Conservation (phyloP, 148 eudicot species). For the Rhododendron henanense region DNA sequence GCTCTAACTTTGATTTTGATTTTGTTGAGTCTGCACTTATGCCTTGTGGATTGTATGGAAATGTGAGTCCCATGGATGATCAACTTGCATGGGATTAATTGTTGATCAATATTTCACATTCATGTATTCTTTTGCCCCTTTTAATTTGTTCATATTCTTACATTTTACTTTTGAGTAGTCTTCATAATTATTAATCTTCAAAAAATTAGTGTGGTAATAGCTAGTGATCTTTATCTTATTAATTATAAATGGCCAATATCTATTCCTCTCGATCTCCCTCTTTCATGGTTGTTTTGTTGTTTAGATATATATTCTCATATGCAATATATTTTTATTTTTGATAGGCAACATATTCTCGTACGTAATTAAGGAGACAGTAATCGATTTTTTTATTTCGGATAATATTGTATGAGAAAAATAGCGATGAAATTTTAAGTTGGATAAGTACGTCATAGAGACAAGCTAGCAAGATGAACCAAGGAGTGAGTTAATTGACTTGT, state of each 20-base stretch:
- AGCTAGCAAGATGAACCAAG: neutral
- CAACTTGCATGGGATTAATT: conserved; percentile 37
- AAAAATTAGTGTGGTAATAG: neutral
- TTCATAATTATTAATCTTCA: neutral
- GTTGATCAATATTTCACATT: conserved; percentile 7
- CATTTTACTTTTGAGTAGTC: neutral
- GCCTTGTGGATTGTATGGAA: conserved; percentile 29
- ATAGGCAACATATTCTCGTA: too few relatives aligned
- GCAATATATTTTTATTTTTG: too few relatives aligned
- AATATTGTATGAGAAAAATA: neutral
- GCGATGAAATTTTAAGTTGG: neutral
- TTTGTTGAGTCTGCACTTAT: conserved; percentile 37
- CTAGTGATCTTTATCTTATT: neutral
- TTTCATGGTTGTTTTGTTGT: neutral
- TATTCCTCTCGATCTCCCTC: neutral
- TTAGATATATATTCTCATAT: neutral
- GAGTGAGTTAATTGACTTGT: neutral
- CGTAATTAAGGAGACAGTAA: neutral
- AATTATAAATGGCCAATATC: neutral
- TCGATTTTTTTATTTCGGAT: neutral
- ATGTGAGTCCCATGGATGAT: conserved; percentile 26
- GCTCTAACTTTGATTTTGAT: conserved; percentile 30
- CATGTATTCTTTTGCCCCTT: neutral
- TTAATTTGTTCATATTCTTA: neutral
- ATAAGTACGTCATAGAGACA: neutral